phyloP scores from a whole-genome alignment of 169 alveolate species.

The Cryptosporidium viatorum region DNA sequence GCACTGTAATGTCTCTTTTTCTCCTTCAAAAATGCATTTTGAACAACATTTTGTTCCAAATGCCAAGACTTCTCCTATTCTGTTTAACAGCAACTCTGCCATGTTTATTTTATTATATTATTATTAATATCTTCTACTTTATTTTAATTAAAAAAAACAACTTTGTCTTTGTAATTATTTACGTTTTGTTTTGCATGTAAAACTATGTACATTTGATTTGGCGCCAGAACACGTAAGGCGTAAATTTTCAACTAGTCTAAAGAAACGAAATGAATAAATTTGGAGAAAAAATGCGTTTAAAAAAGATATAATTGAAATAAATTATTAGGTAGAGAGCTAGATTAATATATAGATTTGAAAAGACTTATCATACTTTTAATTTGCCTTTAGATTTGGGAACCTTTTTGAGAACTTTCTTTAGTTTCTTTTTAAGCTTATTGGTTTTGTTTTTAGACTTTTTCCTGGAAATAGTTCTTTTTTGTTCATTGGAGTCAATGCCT shows the following conservation, averaged over 20 bases:
- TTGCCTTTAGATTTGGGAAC: neutral
- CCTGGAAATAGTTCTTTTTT: neutral
- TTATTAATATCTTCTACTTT: neutral
- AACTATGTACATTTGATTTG: neutral
- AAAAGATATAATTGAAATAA: neutral
- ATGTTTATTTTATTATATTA: neutral
- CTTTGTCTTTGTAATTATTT: neutral
- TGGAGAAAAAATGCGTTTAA: neutral
- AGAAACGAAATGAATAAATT: neutral
- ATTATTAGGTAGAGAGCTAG: neutral
- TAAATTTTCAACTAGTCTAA: neutral
- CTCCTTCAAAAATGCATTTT: slow-evolving; percentile 12
- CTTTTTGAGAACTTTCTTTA: neutral
- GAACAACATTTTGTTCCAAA: slow-evolving; percentile 28
- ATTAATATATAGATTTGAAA: neutral
- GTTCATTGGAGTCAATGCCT: neutral
- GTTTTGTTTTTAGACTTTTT: neutral
- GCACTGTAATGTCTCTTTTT: slow-evolving; percentile 37
- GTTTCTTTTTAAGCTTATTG: neutral
- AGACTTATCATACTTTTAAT: neutral
- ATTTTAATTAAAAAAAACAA: neutral
- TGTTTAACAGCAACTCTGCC: neutral
- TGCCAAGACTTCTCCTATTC: neutral
- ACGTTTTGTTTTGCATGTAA: slow-evolving; percentile 23
- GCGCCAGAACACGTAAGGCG: slow-evolving; percentile 21